A percentile compares a stretch with the other conserved stretches of the same genome.
These are phyloP conservation scores for Arthrinium puccinioides DNA, from an alignment of 2,329 filamentous ascomycete species.

Conservation along the genomic window DNA sequence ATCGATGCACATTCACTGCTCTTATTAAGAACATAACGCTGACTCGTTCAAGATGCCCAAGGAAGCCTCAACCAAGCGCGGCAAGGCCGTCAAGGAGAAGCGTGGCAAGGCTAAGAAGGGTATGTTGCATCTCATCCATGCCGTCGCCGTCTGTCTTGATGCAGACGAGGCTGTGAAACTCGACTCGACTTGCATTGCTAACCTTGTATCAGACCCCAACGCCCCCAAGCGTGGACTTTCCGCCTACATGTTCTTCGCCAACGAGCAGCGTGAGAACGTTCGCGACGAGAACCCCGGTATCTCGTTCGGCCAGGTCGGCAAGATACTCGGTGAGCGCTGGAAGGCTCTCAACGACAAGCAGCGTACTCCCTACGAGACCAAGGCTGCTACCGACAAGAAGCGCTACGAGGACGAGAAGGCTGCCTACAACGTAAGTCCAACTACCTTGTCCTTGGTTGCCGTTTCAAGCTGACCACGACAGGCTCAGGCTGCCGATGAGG, in stretches of 20 bases:
- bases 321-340: conserved; percentile 97
- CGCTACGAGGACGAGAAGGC: conserved; percentile 98
- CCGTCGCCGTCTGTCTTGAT: too few relatives aligned
- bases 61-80: conserved; percentile 44
- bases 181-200: background rate
- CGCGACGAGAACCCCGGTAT: conserved; percentile 98
- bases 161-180: too few relatives aligned
- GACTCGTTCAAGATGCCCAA: conserved; percentile 47
- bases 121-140: conserved; percentile 33
- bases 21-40: conserved; percentile 12
- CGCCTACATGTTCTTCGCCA: conserved; percentile 99
- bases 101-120: conserved; percentile 55
- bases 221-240: conserved; percentile 98
- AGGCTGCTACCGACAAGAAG: conserved; percentile 97
- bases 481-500: conserved; percentile 44
- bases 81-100: conserved; percentile 41
- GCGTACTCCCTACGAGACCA: conserved; percentile 88
- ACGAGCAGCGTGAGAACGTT: conserved; percentile 97
- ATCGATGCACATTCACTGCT: conserved; percentile 2
- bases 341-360: conserved; percentile 94
- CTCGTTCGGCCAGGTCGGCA: conserved; percentile 95
- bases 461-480: conserved; percentile 17
- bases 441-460: background rate
- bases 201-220: conserved; percentile 70
- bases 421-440: conserved; percentile 55